phyloP scores from a whole-genome alignment of 345 rosid genomes.

The Aurinia saxatilis region DNA sequence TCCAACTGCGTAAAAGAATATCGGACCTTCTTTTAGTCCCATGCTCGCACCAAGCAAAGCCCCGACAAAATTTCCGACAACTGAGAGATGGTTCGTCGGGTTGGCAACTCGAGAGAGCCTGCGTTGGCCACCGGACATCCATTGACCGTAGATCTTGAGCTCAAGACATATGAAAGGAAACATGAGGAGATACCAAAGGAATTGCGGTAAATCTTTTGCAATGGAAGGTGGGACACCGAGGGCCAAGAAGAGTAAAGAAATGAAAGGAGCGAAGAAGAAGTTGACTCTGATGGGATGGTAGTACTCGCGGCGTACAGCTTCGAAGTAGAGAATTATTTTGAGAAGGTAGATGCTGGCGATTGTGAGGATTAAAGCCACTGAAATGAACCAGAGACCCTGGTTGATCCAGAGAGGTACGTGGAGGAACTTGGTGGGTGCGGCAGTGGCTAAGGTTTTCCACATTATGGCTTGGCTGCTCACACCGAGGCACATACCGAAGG shows the following conservation, averaged over 20 bases:
- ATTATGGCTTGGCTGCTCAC: conserved; percentile 81
- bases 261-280: conserved; percentile 90
- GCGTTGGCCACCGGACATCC: conserved; percentile 91
- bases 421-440: conserved; percentile 55
- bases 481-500: conserved; percentile 89
- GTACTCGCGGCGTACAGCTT: conserved; percentile 78
- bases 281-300: conserved; percentile 81
- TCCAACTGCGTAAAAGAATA: conserved; percentile 77
- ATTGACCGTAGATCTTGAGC: conserved; percentile 81
- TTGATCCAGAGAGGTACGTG: conserved; percentile 40
- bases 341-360: conserved; percentile 45
- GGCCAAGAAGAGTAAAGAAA: conserved; percentile 64
- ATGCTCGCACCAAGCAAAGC: conserved; percentile 72
- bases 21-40: conserved; percentile 80
- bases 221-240: conserved; percentile 60
- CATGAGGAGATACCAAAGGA: conserved; percentile 77
- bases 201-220: conserved; percentile 26
- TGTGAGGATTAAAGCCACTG: conserved; percentile 37
- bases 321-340: conserved; percentile 57
- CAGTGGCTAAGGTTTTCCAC: conserved; percentile 68
- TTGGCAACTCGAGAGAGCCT: conserved; percentile 79
- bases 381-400: conserved; percentile 50
- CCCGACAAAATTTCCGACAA: conserved; percentile 83
- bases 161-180: conserved; percentile 59
- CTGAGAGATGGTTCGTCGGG: conserved; percentile 72